phyloP scores from a whole-genome alignment of 768 basidiomycete species.

The Lactifluus piperatus region DNA sequence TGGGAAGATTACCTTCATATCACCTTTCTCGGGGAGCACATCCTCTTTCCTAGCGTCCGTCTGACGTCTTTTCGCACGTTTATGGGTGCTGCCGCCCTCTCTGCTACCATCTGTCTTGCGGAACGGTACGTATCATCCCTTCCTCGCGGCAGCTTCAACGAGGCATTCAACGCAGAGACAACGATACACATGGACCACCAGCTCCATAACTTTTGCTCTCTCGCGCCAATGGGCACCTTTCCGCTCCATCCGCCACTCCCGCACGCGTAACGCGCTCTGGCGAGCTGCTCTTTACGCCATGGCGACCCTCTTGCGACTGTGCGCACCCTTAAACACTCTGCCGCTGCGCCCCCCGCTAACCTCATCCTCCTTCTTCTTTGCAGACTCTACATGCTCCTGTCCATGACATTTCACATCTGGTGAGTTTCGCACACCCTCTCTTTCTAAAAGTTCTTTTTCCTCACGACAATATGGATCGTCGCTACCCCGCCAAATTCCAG shows the following conservation, averaged over 20 bases:
- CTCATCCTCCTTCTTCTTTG: neutral
- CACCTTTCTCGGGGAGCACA: slow-evolving; percentile 36
- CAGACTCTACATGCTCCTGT: slow-evolving; percentile 65
- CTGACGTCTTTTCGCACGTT: slow-evolving; percentile 45
- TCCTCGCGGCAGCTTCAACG: neutral
- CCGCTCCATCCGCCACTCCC: slow-evolving; percentile 31
- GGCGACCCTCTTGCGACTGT: slow-evolving; percentile 56
- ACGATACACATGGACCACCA: slow-evolving; percentile 22
- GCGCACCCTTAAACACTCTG: slow-evolving; percentile 23
- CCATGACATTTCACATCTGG: slow-evolving; percentile 67
- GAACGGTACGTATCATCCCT: slow-evolving; percentile 42
- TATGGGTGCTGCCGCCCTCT: slow-evolving; percentile 37
- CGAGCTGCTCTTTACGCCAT: slow-evolving; percentile 45
- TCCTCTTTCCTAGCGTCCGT: slow-evolving; percentile 34
- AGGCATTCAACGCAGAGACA: neutral
- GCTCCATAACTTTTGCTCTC: slow-evolving; percentile 41
- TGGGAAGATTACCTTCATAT: slow-evolving; percentile 42
- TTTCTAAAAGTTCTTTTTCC: too few relatives aligned
- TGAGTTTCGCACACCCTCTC: slow-evolving; percentile 28
- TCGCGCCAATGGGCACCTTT: slow-evolving; percentile 43
- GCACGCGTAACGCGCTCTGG: slow-evolving; percentile 43
- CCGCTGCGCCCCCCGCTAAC: neutral
- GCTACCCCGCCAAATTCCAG: slow-evolving; percentile 27
- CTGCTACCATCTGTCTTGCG: slow-evolving; percentile 38
- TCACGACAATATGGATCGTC: too few relatives aligned